Conservation (phyloP, 1,139 yeast species). For the Spencermartinsiella ligniputridi region DNA sequence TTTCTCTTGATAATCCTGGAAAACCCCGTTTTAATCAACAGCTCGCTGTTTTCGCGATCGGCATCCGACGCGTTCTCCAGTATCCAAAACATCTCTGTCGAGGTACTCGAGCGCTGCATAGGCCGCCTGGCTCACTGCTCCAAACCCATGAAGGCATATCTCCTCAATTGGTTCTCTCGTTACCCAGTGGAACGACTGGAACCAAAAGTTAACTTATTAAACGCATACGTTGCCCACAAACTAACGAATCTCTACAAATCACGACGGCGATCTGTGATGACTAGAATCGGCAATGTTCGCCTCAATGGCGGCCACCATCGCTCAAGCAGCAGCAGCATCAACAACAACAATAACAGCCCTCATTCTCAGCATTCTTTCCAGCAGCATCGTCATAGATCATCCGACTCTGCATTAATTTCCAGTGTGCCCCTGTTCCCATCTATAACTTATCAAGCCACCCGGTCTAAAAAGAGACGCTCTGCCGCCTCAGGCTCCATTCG, state of each 20-base stretch:
- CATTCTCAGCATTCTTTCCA: not conserved
- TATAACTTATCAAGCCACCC: slow-evolving; percentile 1
- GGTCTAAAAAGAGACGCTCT: slow-evolving; percentile 30
- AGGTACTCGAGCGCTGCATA: slow-evolving; percentile 49
- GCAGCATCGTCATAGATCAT: slow-evolving; percentile 1
- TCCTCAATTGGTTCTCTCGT: slow-evolving; percentile 58
- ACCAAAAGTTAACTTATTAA: slow-evolving; percentile 34
- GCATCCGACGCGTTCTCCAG: slow-evolving; percentile 1
- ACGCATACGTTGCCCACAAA: slow-evolving; percentile 37
- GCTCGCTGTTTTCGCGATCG: slow-evolving; percentile 21
- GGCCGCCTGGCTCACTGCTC: slow-evolving; percentile 59
- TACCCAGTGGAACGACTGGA: slow-evolving; percentile 26
- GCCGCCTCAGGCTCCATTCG: slow-evolving; percentile 29
- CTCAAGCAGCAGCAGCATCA: not conserved
- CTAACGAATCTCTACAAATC: slow-evolving; percentile 24
- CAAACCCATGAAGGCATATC: slow-evolving; percentile 40
- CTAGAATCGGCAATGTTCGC: not conserved
- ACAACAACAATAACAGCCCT: not conserved
- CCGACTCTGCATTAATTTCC: not conserved
- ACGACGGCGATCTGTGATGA: slow-evolving; percentile 3
- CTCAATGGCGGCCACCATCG: not conserved
- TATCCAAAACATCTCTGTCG: not conserved
- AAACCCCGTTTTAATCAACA: slow-evolving; percentile 28
- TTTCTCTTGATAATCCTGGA: slow-evolving; percentile 33
- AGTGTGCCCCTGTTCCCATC: not conserved